Evolutionary conservation across 2,329 filamentous ascomycete genomes (phyloP), one percentile per base, ranked within the genome.

Genomic region (Neopestalotiopsis sp.): DNA sequence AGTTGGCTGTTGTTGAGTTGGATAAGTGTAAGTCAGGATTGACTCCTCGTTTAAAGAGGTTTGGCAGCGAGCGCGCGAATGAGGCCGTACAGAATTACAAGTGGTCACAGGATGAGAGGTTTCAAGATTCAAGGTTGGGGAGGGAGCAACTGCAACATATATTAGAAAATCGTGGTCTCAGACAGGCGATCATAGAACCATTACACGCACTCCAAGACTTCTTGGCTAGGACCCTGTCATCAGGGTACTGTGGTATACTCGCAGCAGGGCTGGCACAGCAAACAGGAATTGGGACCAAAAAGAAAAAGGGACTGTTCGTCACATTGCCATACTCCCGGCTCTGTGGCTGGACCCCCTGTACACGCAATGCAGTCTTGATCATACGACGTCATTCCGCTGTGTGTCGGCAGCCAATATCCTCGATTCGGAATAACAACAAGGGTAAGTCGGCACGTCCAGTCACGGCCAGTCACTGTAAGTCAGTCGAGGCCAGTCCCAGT

Each of bases 201-300:
- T 63, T 62, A 62, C 45, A 38, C 34, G 34, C 34, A 10, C 45
- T 24, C n/a, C 58, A 30, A 60, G 12, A 17, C 57, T 60, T 60
- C 62, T 65, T 65, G 62, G 62, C 62, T 14, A 65, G 62, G 62
- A 49, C 62, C 62, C 40, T 65, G 62, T 65, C 62, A 28, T 13
- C 32, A 13, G 62, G 34, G 6, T 38, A 6, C 1, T 7, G 40
- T 17, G 14, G 30, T 49, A 32, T 45, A 38, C 40, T 49, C 7
- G 17, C 30, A 6, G 60, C 62, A 52, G 38, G 34, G 58, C 58
- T 60, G 58, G 58, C 58, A 38, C 34, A 45, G 20, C 62, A 56
- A 65, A 65, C 62, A 65, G 62, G 45, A 65, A 38, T 17, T 52
- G 62, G 62, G 62, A 65, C 17, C 13, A 65, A 49, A 65, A 65